phyloP scores from a whole-genome alignment of 129 eudicot species.

The Saussurea involucrata region DNA sequence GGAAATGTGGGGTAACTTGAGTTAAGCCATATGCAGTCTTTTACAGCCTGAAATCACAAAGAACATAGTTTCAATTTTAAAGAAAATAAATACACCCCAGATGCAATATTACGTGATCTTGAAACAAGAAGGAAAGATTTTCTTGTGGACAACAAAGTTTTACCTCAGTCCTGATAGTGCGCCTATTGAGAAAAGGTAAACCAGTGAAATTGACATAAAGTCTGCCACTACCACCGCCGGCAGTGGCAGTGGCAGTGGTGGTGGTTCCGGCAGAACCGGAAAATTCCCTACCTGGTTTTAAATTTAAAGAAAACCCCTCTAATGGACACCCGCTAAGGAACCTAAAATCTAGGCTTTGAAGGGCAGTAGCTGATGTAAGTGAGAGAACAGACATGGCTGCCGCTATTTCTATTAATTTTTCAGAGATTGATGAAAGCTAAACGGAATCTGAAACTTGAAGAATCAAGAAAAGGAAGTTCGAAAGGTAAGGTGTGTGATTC shows the following conservation, averaged over 20 bases:
- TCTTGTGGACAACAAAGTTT: conserved; percentile 6
- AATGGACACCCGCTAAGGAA: conserved; percentile 44
- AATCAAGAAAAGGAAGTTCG: not conserved
- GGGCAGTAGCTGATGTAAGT: conserved; percentile 36
- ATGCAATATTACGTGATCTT: not conserved
- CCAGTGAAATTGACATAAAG: conserved; percentile 81
- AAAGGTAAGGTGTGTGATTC: conserved; percentile 25
- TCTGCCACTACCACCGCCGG: conserved; percentile 45
- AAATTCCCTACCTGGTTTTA: conserved; percentile 24
- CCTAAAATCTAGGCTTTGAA: conserved; percentile 24
- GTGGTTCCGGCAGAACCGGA: conserved; percentile 31
- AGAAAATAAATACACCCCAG: conserved; percentile 4
- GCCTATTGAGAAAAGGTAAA: conserved; percentile 94
- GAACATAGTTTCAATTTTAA: not conserved
- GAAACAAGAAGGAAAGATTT: not conserved
- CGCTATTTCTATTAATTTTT: conserved; percentile 24
- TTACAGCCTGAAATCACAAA: conserved; percentile 58
- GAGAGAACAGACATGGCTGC: conserved; percentile 49
- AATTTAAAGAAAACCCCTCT: conserved; percentile 27
- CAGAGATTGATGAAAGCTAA: not conserved
- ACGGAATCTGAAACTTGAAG: not conserved
- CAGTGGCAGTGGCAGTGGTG: conserved; percentile 5
- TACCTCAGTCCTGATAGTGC: conserved; percentile 81
- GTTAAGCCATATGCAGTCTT: conserved; percentile 78
- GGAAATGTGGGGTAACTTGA: conserved; percentile 13